Percentiles rank a stretch among this genome's conserved stretches.
Conservation (phyloP, 176 grass and related monocot genomes). For the Echinochloa phyllopogon region DNA sequence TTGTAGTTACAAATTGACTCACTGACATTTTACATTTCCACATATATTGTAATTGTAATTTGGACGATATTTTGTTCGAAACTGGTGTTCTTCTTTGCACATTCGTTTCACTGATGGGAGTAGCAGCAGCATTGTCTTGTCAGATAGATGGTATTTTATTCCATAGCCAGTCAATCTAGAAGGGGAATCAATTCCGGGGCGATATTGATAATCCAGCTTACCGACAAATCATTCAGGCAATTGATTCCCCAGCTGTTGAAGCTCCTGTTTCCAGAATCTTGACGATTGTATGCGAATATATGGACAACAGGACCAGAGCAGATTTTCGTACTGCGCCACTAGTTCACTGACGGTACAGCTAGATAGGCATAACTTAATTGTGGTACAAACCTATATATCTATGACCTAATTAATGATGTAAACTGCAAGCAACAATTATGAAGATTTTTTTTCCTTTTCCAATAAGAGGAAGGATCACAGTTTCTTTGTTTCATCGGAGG, state of each 20-base stretch:
- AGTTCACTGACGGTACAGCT: background rate
- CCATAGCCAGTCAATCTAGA: conserved; percentile 25
- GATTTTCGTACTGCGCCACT: conserved; percentile 19
- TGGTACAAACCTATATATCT: background rate
- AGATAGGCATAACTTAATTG: background rate
- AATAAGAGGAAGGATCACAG: background rate
- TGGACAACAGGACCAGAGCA: background rate
- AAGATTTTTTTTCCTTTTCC: background rate
- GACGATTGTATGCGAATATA: conserved; percentile 2
- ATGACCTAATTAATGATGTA: background rate
- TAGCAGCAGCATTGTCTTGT: background rate
- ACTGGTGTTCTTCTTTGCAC: background rate
- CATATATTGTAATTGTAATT: background rate
- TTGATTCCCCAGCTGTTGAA: background rate
- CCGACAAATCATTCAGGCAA: conserved; percentile 37
- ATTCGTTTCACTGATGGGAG: background rate
- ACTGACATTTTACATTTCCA: background rate
- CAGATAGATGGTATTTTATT: conserved; percentile 23
- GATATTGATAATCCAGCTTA: conserved; percentile 15
- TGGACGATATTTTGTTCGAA: background rate
- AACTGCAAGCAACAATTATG: conserved; percentile 17
- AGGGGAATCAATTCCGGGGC: conserved; percentile 17
- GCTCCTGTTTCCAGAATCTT: conserved; percentile 23
- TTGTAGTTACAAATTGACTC: background rate
- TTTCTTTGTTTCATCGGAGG: background rate